A percentile compares a stretch with the other conserved stretches of the same genome.
Conservation (phyloP, 257 asterid species). For the Knoxia roxburghii region DNA sequence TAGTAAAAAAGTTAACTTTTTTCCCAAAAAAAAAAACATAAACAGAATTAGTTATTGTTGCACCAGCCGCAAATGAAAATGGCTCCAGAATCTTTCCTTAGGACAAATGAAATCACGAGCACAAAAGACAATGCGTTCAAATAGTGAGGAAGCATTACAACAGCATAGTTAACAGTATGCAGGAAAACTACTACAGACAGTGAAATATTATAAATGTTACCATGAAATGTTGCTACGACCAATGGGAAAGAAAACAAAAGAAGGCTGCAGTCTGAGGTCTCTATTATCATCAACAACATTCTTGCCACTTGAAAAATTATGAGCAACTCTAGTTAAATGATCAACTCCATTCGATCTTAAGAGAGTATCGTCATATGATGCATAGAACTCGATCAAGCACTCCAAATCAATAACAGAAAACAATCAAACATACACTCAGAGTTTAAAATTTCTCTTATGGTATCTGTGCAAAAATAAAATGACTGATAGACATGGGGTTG, state of each 20-base stretch:
- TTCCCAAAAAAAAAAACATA: no score
- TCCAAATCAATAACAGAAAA: conserved; percentile 12
- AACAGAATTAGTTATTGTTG: no score
- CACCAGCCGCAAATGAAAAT: neutral
- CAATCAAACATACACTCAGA: neutral
- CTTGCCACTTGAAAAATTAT: conserved; percentile 35
- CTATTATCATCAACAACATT: conserved; percentile 29
- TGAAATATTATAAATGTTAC: conserved; percentile 23
- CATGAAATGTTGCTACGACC: conserved; percentile 41
- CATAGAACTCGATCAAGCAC: conserved; percentile 85
- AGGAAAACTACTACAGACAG: neutral
- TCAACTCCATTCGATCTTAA: conserved; percentile 90
- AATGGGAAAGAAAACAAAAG: conserved; percentile 63
- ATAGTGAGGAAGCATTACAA: neutral
- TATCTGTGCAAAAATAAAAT: neutral
- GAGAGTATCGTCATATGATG: conserved; percentile 71
- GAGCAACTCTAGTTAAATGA: conserved; percentile 72
- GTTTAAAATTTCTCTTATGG: neutral
- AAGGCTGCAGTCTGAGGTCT: conserved; percentile 54
- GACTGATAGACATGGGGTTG: neutral
- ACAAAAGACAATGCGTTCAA: neutral
- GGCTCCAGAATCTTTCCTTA: neutral
- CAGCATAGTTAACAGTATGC: neutral
- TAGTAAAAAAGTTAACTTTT: no score
- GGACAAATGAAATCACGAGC: neutral